These are phyloP conservation scores for Ogataea haglerorum DNA, from an alignment of 805 yeast species.

Conservation along the genomic window DNA sequence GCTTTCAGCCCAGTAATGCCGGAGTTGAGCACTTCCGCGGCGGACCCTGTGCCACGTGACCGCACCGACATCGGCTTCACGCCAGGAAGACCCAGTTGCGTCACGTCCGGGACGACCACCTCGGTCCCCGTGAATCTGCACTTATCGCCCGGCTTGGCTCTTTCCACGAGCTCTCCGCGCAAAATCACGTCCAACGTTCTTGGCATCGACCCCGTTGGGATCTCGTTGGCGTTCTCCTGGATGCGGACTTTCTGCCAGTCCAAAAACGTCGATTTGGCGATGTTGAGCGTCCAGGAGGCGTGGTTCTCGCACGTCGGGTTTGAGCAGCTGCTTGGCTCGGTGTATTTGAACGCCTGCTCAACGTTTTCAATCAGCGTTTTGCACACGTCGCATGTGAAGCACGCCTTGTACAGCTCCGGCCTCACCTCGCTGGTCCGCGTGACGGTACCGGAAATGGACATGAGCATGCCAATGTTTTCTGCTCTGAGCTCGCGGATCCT, in stretches of 20 bases:
- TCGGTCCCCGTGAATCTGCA: slow-evolving; percentile 92
- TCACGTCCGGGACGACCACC: slow-evolving; percentile 90
- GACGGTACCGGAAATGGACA: slow-evolving; percentile 89
- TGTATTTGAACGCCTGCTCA: slow-evolving; percentile 88
- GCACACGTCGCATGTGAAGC: slow-evolving; percentile 88
- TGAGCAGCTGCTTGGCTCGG: slow-evolving; percentile 92
- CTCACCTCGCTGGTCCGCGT: slow-evolving; percentile 95
- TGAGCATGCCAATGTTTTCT: slow-evolving; percentile 79
- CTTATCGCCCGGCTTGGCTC: slow-evolving; percentile 96
- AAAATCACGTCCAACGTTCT: slow-evolving; percentile 89
- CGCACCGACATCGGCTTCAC: slow-evolving; percentile 80
- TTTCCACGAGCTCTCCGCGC: slow-evolving; percentile 91
- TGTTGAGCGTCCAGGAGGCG: slow-evolving; percentile 77
- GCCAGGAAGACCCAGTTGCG: slow-evolving; percentile 94
- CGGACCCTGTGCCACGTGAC: slow-evolving; percentile 48
- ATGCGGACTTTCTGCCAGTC: slow-evolving; percentile 97
- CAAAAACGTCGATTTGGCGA: slow-evolving; percentile 78
- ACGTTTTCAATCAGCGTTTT: slow-evolving; percentile 81
- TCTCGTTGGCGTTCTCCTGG: slow-evolving; percentile 94
- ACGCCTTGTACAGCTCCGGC: slow-evolving; percentile 84
- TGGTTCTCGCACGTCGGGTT: slow-evolving; percentile 86
- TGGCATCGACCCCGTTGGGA: slow-evolving; percentile 99
- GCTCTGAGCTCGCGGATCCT: slow-evolving; percentile 89
- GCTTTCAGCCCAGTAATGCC: slow-evolving; percentile 88
- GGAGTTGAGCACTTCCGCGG: slow-evolving; percentile 64